phyloP scores from a whole-genome alignment of 306 rosid species.

The Fragaria iinumae region DNA sequence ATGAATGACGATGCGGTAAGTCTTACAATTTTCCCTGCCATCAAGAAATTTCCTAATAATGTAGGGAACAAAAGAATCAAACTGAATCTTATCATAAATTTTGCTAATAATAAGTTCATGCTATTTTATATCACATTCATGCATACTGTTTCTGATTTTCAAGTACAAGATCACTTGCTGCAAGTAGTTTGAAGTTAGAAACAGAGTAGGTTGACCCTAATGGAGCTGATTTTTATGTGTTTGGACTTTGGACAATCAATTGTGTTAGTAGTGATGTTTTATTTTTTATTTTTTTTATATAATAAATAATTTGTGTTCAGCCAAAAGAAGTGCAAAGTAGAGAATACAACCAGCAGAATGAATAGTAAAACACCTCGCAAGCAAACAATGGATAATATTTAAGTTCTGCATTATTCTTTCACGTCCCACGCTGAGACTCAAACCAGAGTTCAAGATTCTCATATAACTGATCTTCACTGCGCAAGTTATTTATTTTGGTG shows the following conservation, averaged over 20 bases:
- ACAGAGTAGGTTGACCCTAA: not conserved
- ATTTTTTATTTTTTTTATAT: not conserved
- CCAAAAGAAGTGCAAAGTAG: not conserved
- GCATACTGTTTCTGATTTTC: not conserved
- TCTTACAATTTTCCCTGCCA: not conserved
- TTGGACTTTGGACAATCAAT: not conserved
- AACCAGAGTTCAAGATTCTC: not conserved
- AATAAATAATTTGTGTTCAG: not conserved
- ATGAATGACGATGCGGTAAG: conserved; percentile 34
- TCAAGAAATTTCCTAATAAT: not conserved
- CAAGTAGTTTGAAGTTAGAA: not conserved
- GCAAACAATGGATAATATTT: not conserved
- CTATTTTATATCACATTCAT: not conserved
- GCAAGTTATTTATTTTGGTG: not conserved
- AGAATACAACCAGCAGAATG: not conserved
- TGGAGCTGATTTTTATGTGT: not conserved
- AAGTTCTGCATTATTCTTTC: not conserved
- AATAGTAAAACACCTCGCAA: not conserved
- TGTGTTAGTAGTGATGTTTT: not conserved
- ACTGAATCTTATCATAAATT: not conserved
- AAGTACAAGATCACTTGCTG: not conserved
- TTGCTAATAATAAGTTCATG: not conserved
- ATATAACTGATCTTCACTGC: not conserved
- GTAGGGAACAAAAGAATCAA: not conserved
- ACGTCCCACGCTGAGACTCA: not conserved